These are phyloP conservation scores for Flueggea neowawraea DNA, from an alignment of 441 rosid species.

Conservation along the genomic window DNA sequence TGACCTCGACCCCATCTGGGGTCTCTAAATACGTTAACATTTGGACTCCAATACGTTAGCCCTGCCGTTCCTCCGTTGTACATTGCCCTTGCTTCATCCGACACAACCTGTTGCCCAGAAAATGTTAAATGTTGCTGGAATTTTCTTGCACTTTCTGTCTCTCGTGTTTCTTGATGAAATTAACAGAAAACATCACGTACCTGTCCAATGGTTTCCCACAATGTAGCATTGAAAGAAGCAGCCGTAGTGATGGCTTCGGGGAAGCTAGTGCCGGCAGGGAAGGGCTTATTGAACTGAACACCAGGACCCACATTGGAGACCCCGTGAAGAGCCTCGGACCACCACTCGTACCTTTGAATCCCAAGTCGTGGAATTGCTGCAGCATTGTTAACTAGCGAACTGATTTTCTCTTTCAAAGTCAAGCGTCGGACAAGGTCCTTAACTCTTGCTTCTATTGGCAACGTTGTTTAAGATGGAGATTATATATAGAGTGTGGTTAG, in stretches of 20 bases:
- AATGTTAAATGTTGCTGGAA: too few species aligned
- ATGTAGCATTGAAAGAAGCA: conserved; percentile 79
- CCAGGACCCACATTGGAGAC: conserved; percentile 96
- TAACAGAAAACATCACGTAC: conserved; percentile 10
- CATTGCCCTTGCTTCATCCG: conserved; percentile 98
- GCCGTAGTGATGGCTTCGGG: conserved; percentile 97
- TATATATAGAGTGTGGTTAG: too few species aligned
- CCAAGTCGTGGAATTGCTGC: conserved; percentile 80
- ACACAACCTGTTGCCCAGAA: conserved; percentile 57
- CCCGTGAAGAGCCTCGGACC: conserved; percentile 99
- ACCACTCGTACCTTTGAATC: conserved; percentile 90
- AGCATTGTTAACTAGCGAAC: conserved; percentile 69
- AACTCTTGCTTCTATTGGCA: conserved; percentile 60
- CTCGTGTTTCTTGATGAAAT: too few species aligned
- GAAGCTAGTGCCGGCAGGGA: conserved; percentile 89
- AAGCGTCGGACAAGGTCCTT: conserved; percentile 63
- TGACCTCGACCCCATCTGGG: conserved; percentile 99
- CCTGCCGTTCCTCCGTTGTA: conserved; percentile 91
- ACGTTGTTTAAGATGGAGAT: conserved; percentile 12
- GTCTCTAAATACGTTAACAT: conserved; percentile 85
- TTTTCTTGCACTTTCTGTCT: too few species aligned
- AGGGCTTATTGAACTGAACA: conserved; percentile 67
- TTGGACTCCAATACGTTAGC: conserved; percentile 96
- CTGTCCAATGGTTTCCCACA: conserved; percentile 94
- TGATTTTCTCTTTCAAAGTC: conserved; percentile 71